Conservation (phyloP, 495 filamentous ascomycete species). For the Daldinia concentrica region DNA sequence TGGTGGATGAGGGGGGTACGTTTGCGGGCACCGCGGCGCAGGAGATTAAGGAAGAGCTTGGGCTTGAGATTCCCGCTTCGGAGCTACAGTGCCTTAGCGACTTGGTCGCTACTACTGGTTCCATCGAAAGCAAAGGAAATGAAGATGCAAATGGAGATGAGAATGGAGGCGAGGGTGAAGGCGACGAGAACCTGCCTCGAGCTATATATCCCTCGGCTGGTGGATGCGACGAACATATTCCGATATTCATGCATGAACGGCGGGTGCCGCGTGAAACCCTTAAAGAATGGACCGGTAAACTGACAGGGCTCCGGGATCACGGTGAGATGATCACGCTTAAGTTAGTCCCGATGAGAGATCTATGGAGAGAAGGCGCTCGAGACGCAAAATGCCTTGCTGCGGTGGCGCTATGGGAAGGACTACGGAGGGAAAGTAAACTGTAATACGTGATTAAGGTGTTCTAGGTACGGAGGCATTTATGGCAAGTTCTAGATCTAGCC, state of each 20-base stretch:
- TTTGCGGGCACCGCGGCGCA: constrained; percentile 82
- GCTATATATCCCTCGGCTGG: constrained; percentile 81
- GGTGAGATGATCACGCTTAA: constrained; percentile 85
- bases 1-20: constrained; percentile 81
- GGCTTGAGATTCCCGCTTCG: constrained; percentile 59
- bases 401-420: constrained; percentile 77
- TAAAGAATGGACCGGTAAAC: constrained; percentile 73
- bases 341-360: constrained; percentile 72
- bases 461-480: not conserved
- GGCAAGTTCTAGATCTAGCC: not conserved
- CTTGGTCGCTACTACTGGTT: constrained; percentile 62
- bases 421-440: constrained; percentile 72
- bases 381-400: constrained; percentile 85
- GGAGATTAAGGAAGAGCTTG: constrained; percentile 86
- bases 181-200: constrained; percentile 65
- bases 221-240: constrained; percentile 86
- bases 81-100: constrained; percentile 66
- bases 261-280: constrained; percentile 70
- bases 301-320: constrained; percentile 79
- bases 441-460: constrained; percentile 40
- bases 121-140: constrained; percentile 36
- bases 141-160: constrained; percentile 16
- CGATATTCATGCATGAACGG: constrained; percentile 78
- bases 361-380: constrained; percentile 79
- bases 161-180: constrained; percentile 36